A percentile compares a stretch with the other conserved stretches of the same genome.
These are phyloP conservation scores for Coprinopsis strossmayeri DNA, from an alignment of 768 basidiomycete species.

Conservation along the genomic window DNA sequence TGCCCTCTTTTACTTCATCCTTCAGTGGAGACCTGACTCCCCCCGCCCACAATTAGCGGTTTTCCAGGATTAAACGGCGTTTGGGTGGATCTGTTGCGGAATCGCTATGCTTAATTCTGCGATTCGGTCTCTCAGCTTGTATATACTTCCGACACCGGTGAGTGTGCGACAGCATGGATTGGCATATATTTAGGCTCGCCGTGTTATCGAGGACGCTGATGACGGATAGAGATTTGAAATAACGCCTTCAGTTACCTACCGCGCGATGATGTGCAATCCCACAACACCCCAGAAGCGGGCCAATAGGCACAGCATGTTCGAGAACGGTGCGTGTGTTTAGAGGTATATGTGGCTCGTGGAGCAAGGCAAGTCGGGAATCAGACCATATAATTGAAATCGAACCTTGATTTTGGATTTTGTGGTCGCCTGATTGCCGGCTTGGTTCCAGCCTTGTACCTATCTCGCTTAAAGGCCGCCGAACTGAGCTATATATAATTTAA, in stretches of 20 bases:
- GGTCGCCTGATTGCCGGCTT: neutral
- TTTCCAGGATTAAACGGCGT: constrained; percentile 19
- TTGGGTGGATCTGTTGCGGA: constrained; percentile 38
- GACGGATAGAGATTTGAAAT: neutral
- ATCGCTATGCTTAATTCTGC: constrained; percentile 18
- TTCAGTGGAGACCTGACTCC: no score
- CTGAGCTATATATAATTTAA: neutral
- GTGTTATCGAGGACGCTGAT: neutral
- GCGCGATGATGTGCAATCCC: neutral
- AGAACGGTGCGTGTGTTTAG: no score
- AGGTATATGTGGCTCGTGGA: no score
- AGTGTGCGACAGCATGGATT: neutral
- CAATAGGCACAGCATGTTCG: no score
- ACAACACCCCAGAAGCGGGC: no score
- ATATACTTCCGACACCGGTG: constrained; percentile 9
- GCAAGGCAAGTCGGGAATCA: no score
- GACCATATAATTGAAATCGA: neutral
- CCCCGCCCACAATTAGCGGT: neutral
- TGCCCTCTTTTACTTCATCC: neutral
- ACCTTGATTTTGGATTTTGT: neutral
- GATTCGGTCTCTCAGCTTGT: constrained; percentile 7
- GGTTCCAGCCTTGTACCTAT: neutral
- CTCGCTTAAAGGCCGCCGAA: neutral
- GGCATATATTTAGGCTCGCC: neutral
- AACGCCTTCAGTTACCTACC: neutral